Evolutionary conservation across 495 filamentous ascomycete genomes (phyloP).

Genomic region (Neohortaea acidophila): DNA sequence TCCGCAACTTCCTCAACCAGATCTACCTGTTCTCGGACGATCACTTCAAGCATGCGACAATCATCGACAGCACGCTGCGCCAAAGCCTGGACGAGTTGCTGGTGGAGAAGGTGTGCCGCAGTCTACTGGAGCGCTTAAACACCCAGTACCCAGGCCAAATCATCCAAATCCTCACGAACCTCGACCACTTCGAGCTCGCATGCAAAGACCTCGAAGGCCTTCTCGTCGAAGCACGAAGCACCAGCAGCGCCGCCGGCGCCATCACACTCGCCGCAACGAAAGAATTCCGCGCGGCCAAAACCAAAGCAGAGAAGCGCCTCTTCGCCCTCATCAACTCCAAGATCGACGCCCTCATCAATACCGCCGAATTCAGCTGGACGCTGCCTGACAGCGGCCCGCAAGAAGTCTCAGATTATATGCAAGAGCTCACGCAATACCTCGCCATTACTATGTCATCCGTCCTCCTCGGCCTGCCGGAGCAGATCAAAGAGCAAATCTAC

Average conservation of each 20-base stretch:
- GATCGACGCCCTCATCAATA: slow-evolving; percentile 93
- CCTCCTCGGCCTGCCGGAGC: slow-evolving; percentile 72
- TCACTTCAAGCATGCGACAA: slow-evolving; percentile 70
- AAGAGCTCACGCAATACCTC: slow-evolving; percentile 81
- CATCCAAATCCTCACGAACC: slow-evolving; percentile 92
- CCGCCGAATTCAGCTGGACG: slow-evolving; percentile 89
- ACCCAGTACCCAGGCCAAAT: slow-evolving; percentile 95
- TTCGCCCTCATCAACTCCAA: slow-evolving; percentile 98
- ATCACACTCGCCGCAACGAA: slow-evolving; percentile 67
- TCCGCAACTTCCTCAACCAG: slow-evolving; percentile 88
- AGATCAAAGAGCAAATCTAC: slow-evolving; percentile 95
- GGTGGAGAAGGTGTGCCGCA: slow-evolving; percentile 74
- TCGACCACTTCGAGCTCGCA: slow-evolving; percentile 90
- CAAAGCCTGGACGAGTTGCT: slow-evolving; percentile 81
- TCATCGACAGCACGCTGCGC: slow-evolving; percentile 79
- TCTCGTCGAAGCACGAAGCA: slow-evolving; percentile 64
- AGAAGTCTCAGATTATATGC: slow-evolving; percentile 79
- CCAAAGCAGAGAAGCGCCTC: slow-evolving; percentile 90
- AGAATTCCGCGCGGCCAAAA: slow-evolving; percentile 76
- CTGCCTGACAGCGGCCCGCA: slow-evolving; percentile 10
- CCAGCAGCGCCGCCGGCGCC: slow-evolving; percentile 55
- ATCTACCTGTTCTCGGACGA: slow-evolving; percentile 94
- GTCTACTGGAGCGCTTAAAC: slow-evolving; percentile 71
- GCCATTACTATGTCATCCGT: slow-evolving; percentile 93
- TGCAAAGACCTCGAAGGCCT: slow-evolving; percentile 75